phyloP scores from a whole-genome alignment of 768 basidiomycete genomes.

The Leccinum obscurum region DNA sequence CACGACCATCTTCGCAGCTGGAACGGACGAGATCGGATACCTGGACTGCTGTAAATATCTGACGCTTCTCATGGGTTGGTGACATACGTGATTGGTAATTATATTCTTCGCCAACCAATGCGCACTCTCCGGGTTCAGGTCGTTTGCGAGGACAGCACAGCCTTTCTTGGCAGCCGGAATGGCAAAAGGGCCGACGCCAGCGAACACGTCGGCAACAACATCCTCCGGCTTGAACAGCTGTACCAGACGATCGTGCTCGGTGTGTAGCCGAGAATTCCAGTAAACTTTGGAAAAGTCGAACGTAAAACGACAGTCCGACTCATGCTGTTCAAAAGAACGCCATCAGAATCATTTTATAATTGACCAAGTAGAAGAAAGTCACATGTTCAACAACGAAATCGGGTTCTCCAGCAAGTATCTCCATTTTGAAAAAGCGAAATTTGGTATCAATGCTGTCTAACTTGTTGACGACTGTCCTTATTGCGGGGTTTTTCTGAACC shows the following conservation, averaged over 20 bases:
- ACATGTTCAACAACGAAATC: constrained; percentile 89
- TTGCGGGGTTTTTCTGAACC: constrained; percentile 76
- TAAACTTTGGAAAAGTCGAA: constrained; percentile 97
- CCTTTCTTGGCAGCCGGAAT: constrained; percentile 92
- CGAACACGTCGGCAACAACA: constrained; percentile 91
- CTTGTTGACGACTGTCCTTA: constrained; percentile 95
- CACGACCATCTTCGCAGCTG: constrained; percentile 81
- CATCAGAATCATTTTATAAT: not conserved
- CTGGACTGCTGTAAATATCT: constrained; percentile 33
- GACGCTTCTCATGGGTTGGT: not conserved
- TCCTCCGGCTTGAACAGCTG: constrained; percentile 68
- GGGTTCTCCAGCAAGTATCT: constrained; percentile 88
- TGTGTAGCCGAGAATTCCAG: constrained; percentile 95
- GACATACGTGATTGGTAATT: constrained; percentile 68
- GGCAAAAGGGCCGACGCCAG: constrained; percentile 96
- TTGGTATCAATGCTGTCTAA: constrained; percentile 78
- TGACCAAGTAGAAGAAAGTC: constrained; percentile 26
- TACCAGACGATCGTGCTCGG: constrained; percentile 89
- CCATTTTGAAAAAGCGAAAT: constrained; percentile 97
- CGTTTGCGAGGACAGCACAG: constrained; percentile 87
- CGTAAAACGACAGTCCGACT: constrained; percentile 82
- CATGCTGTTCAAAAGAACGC: constrained; percentile 50
- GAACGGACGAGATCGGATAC: constrained; percentile 69
- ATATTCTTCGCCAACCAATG: constrained; percentile 77
- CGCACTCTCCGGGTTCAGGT: constrained; percentile 87